Evolutionary conservation across 805 yeast species (phyloP), one percentile per base, ranked within the genome.

Genomic region (Yarrowia hollandica): DNA sequence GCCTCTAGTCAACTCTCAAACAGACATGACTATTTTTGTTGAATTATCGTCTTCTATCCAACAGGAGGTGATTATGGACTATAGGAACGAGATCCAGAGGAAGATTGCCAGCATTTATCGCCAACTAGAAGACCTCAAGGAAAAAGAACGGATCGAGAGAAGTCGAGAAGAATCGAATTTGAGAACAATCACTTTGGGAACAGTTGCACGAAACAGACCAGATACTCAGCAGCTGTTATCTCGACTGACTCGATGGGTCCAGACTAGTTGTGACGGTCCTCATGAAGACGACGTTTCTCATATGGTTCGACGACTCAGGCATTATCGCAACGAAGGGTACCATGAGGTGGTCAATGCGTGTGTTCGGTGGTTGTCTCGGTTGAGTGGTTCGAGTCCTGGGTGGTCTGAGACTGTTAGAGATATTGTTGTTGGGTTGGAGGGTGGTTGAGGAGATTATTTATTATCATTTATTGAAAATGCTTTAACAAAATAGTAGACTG

Each of bases 21-120:
- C 85, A 31, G 90, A 89, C 65, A 76, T 83, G 78, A 81, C 78
- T 1, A 88, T 86, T 1, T 81, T 88, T 65, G 74, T 78, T 11
- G 80, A 77, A 46, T 71, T 90, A 8, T 97, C 97, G 0, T 64
- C 70, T 1, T 52, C 58, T 2, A 35, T 52, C 41, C 42, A 52
- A 6, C 58, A 52, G n/a, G 58, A 52, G 33, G 42, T 52, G 34
- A 18, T 52, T 2, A 23, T 52, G 44, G 58, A 52, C 25, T 52
- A 52, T 26, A 22, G 58, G 4, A 52, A 52, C 44, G 86, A 84
- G 21, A 81, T 90, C 4, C 82, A 82, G 64, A 64, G 71, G 1
- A 97, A 90, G 64, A 67, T 90, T 21, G 42, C 37, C 9, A 25
- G 22, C 7, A 31, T 41, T n/a, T 5, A 23, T 6, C 14, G 37